Evolutionary conservation across 2,329 filamentous ascomycete species (phyloP).

Genomic region (Xylaria sp.): DNA sequence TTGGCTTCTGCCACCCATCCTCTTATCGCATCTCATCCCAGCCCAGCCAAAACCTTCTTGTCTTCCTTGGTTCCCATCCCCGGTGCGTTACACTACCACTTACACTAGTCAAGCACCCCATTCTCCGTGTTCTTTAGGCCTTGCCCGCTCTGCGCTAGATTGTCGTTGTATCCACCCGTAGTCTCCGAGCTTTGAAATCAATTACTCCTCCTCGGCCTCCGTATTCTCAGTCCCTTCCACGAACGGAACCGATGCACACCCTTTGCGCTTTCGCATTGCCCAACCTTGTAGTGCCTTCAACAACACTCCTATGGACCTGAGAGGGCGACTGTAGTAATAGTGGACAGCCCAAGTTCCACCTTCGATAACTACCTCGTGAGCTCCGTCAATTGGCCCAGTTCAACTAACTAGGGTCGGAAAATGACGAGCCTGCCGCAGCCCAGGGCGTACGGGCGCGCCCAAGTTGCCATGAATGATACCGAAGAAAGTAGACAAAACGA

Average conservation of each 20-base stretch:
- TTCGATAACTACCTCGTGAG: background rate
- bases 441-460: slow-evolving; percentile 32
- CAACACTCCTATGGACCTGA: background rate
- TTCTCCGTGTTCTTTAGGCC: background rate
- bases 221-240: slow-evolving; percentile 7
- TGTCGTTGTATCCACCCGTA: slow-evolving; percentile 9
- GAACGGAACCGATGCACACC: background rate
- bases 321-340: slow-evolving; percentile 1
- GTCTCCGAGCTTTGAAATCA: slow-evolving; percentile 14
- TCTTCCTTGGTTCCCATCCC: background rate
- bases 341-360: background rate
- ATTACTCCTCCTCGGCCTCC: slow-evolving; percentile 1
- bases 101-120: background rate
- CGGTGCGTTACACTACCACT: background rate
- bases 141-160: background rate
- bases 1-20: background rate
- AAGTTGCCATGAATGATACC: slow-evolving; percentile 44
- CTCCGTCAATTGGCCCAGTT: slow-evolving; percentile 3
- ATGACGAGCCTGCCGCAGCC: slow-evolving; percentile 44
- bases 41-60: background rate
- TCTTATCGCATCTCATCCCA: background rate
- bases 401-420: background rate
- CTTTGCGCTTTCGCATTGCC: background rate
- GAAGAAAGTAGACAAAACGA: slow-evolving; percentile 36
- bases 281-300: background rate